Base-by-base conservation (phyloP, 2,329 filamentous ascomycete genomes). In the Phialemonium atrogriseum region DNA sequence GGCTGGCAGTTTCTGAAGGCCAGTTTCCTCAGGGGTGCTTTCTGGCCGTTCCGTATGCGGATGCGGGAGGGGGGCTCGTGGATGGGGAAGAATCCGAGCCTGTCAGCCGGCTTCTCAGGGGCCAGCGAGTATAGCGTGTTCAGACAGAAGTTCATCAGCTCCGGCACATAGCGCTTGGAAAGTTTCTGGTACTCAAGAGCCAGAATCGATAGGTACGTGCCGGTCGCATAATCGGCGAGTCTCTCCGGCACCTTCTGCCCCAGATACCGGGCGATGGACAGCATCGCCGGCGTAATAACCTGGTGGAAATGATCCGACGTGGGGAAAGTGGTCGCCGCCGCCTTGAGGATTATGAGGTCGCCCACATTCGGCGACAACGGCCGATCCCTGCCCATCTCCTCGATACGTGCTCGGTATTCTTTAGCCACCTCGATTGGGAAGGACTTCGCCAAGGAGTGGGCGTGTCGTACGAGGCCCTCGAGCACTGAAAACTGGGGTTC, bases 221-320 rank as follows among this genome's bases (percentile, higher is more conserved):
- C 91, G 3, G 68, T 78, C 4, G 75, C 72, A 38, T 84, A 73
- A 43, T 91, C 83, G 7, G 68, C 60, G 4, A 85, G 56, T 7
- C 62, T 66, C 25, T 73, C 66, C 1, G 86, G 77, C 1, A 80
- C 68, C 34, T 78, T 85, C 45, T 94, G 77, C 2, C 82, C 85
- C 16, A 98, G 69, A 57, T 84, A 95, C 33, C 85, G 77, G 10
- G 73, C 74, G 56, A 96, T 84, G n/a, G 80, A 73, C 5, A 95
- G 74, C 58, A 86, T 82, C 1, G 89, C 83, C 2, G 91, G 91
- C 2, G 91, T 98, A 24, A 86, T 82, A 21, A 96, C 85, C 46
- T 91, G 82, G 49, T 98, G 91, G 58, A 96, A 98, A 58, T 96
- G 88, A 57, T 98, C 91, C 0, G 88, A 95, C 0, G 91, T 94